Base-by-base conservation (phyloP, 768 basidiomycete species). In the Tephrocybe sp. region DNA sequence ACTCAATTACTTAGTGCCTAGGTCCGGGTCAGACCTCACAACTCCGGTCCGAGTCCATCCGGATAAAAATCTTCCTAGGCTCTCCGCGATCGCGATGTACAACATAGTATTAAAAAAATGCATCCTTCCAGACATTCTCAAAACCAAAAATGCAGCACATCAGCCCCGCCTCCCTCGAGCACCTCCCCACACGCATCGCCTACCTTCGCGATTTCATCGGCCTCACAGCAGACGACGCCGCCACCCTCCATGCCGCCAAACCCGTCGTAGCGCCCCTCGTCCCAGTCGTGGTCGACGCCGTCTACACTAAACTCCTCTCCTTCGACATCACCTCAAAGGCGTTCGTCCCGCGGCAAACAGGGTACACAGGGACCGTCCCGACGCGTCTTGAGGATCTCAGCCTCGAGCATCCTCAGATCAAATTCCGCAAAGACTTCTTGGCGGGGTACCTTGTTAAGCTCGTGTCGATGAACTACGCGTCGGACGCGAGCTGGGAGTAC, bases 191-290 rank as follows among this genome's bases (percentile, higher is more conserved):
- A 15, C 71, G 76, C 15, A 60, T 77, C 18, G 58, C 67, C 24
- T 79, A 79, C 56, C 62, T 76, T 9, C 73, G 71, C 36, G 67
- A 73, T 47, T 79, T 79, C 58, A 65, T 78, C 34, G 66, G 63
- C 25, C 78, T 77, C 60, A 69, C 71, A 1, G 52, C 62, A 0
- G 66, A 69, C 3, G 76, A 79, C 56, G 67, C 70, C 15, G 72
- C 68, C 1, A 64, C 70, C 21, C 65, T 78, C 24, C 71, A 69
- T 34, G 69, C 73, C 30, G 66, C 76, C 1, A 66, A 66, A 18
- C 67, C 71, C 3, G 57, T 69, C n/a, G 65, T 79, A 9, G 68
- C 69, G 6, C 72, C 72, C 0, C 62, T 76, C 27, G 73, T 78
- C 7, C 73, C 76, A 0, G 48, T 61, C 18, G 62, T 77, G 19